These are phyloP conservation scores for Globisporangium splendens DNA, from an alignment of 352 stramenopile genomes.

Conservation along the genomic window DNA sequence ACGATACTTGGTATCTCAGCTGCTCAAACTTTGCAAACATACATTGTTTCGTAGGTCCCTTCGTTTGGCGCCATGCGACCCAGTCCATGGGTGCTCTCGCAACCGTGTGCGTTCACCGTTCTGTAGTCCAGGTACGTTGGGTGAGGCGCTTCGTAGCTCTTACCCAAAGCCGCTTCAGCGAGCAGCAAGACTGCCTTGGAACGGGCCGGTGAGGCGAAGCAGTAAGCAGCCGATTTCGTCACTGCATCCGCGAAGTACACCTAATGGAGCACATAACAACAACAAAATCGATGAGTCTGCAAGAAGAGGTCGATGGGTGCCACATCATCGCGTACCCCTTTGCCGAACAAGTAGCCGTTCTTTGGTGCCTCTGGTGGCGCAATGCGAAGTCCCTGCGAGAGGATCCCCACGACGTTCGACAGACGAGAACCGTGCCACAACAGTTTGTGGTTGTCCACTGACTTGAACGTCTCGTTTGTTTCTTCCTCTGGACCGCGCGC, in stretches of 20 bases:
- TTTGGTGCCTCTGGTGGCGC: slow-evolving; percentile 72
- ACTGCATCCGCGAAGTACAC: slow-evolving; percentile 80
- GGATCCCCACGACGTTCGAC: slow-evolving; percentile 79
- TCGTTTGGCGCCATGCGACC: slow-evolving; percentile 51
- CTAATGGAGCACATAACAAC: no score
- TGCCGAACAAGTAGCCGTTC: slow-evolving; percentile 75
- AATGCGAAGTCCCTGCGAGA: slow-evolving; percentile 76
- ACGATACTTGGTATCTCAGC: background rate
- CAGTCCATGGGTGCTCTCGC: slow-evolving; percentile 51
- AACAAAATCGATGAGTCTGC: no score
- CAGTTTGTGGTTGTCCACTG: slow-evolving; percentile 12
- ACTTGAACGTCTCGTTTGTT: no score
- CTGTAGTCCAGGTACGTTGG: slow-evolving; percentile 58
- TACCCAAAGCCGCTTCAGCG: slow-evolving; percentile 57
- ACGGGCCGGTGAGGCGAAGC: slow-evolving; percentile 39
- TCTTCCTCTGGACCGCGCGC: no score
- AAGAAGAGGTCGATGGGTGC: no score
- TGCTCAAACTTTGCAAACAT: slow-evolving; percentile 1
- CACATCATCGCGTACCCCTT: slow-evolving; percentile 23
- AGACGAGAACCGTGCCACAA: slow-evolving; percentile 80
- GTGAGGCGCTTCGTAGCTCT: slow-evolving; percentile 35
- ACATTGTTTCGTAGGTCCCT: slow-evolving; percentile 44
- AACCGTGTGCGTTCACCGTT: slow-evolving; percentile 32
- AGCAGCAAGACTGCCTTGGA: slow-evolving; percentile 45
- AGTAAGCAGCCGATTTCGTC: slow-evolving; percentile 68